Evolutionary conservation across 2,329 filamentous ascomycete genomes (phyloP).

Genomic region (Penicillium sp.): DNA sequence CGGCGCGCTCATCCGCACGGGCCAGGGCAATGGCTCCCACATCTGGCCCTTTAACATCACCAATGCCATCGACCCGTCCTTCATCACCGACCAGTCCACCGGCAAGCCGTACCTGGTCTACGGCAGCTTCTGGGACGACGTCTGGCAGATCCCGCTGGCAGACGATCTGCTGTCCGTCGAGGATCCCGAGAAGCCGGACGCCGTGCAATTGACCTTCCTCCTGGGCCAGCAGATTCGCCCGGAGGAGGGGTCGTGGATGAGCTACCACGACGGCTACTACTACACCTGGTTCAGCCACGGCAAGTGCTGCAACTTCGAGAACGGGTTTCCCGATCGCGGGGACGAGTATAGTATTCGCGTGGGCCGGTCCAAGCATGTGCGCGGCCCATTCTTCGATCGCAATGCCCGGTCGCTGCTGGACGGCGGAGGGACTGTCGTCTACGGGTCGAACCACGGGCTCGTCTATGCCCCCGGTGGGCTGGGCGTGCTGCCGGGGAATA

Average conservation of each 20-base stretch:
- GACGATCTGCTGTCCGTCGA: slow-evolving; percentile 32
- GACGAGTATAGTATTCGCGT: slow-evolving; percentile 39
- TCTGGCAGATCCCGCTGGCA: slow-evolving; percentile 36
- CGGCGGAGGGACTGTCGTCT: slow-evolving; percentile 37
- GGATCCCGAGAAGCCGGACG: slow-evolving; percentile 21
- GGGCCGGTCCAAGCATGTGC: slow-evolving; percentile 32
- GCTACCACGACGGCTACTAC: slow-evolving; percentile 35
- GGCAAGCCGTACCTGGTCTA: slow-evolving; percentile 32
- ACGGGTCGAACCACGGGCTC: slow-evolving; percentile 38
- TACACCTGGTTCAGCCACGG: slow-evolving; percentile 43
- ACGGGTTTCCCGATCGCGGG: slow-evolving; percentile 27
- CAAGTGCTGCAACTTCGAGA: slow-evolving; percentile 35
- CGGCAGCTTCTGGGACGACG: slow-evolving; percentile 38
- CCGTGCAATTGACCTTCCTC: slow-evolving; percentile 29
- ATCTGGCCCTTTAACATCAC: slow-evolving; percentile 34
- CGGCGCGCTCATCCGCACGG: slow-evolving; percentile 35
- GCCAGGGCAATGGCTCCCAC: slow-evolving; percentile 22
- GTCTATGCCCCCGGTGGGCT: slow-evolving; percentile 42
- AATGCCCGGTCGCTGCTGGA: slow-evolving; percentile 26
- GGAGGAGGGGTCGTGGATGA: slow-evolving; percentile 39
- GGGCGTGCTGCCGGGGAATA: slow-evolving; percentile 31
- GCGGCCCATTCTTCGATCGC: slow-evolving; percentile 38
- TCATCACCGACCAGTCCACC: slow-evolving; percentile 27
- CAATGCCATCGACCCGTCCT: slow-evolving; percentile 39
- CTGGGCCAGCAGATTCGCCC: slow-evolving; percentile 20